Percentiles rank a stretch among this genome's conserved stretches.
Evolutionary conservation across 768 basidiomycete genomes (phyloP).

Genomic region (Nevesoporus exiguus): DNA sequence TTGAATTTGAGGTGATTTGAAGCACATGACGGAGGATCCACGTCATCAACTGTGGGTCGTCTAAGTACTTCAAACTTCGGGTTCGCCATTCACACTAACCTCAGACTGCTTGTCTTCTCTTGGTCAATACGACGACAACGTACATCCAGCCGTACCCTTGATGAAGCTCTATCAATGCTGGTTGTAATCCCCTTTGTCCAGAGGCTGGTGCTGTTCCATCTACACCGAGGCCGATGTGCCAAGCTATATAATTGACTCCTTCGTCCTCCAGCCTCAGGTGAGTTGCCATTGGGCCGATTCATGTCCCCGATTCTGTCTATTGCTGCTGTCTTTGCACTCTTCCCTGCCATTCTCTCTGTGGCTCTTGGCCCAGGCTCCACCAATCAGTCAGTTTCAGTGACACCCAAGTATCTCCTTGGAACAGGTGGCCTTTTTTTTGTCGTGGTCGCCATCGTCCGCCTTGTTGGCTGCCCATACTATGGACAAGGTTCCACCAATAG

Average conservation of each 20-base stretch:
- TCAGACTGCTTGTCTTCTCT: no score
- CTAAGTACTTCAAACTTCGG: no score
- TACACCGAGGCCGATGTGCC: neutral
- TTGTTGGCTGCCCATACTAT: no score
- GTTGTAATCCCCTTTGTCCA: constrained; percentile 15
- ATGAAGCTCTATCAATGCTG: neutral
- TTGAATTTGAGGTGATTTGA: no score
- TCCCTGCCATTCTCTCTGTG: neutral
- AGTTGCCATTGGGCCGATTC: constrained; percentile 1
- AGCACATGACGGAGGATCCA: no score
- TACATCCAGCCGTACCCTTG: no score
- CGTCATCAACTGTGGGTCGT: no score
- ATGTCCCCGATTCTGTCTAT: constrained; percentile 19
- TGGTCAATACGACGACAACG: no score
- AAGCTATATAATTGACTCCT: constrained; percentile 3
- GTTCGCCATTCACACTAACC: no score
- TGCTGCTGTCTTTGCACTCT: constrained; percentile 2
- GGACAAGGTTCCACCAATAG: no score
- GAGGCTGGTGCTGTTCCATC: constrained; percentile 9
- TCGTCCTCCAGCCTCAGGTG: neutral
- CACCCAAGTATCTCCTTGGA: neutral
- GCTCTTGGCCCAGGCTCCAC: neutral
- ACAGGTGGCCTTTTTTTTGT: constrained; percentile 17
- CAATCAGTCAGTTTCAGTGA: neutral
- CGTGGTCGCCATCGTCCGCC: constrained; percentile 6